Evolutionary conservation across 805 yeast species (phyloP).

Genomic region (Candida vartiovaarae): DNA sequence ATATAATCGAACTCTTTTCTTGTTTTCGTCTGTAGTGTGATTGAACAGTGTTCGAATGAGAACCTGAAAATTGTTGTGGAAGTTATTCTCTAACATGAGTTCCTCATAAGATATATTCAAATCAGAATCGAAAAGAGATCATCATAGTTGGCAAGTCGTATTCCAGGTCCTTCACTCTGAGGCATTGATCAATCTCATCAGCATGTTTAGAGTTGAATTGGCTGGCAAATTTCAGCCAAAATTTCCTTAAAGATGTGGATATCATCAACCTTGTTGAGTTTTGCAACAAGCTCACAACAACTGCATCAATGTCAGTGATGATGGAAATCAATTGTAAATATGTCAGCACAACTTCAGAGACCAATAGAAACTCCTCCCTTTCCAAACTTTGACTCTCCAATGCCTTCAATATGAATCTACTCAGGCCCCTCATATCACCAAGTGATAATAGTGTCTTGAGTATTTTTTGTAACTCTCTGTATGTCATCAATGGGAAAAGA

Average conservation of each 20-base stretch:
- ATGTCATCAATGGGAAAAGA: constrained; percentile 31
- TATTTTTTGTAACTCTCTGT: constrained; percentile 26
- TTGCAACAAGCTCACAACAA: constrained; percentile 1
- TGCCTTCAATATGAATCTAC: constrained; percentile 9
- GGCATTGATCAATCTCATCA: constrained; percentile 3
- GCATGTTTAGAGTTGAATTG: not conserved
- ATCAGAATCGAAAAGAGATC: constrained; percentile 2
- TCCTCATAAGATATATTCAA: constrained; percentile 7
- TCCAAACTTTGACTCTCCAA: constrained; percentile 15
- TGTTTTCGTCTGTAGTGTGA: constrained; percentile 4
- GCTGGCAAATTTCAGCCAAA: constrained; percentile 1
- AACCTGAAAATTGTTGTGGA: constrained; percentile 18
- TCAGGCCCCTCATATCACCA: constrained; percentile 24
- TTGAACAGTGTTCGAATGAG: constrained; percentile 18
- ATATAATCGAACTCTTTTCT: constrained; percentile 8
- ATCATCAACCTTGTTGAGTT: constrained; percentile 4
- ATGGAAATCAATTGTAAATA: constrained; percentile 1
- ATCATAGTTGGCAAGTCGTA: constrained; percentile 1
- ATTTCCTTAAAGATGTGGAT: constrained; percentile 4
- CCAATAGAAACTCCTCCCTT: constrained; percentile 11
- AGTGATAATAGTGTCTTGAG: constrained; percentile 9
- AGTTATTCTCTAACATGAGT: constrained; percentile 8
- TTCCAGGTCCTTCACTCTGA: constrained; percentile 2
- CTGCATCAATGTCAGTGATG: not conserved
- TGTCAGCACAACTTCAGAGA: constrained; percentile 9